A percentile compares a stretch with the other conserved stretches of the same genome.
Conservation (phyloP, 257 asterid species). For the Rehmannia glutinosa region DNA sequence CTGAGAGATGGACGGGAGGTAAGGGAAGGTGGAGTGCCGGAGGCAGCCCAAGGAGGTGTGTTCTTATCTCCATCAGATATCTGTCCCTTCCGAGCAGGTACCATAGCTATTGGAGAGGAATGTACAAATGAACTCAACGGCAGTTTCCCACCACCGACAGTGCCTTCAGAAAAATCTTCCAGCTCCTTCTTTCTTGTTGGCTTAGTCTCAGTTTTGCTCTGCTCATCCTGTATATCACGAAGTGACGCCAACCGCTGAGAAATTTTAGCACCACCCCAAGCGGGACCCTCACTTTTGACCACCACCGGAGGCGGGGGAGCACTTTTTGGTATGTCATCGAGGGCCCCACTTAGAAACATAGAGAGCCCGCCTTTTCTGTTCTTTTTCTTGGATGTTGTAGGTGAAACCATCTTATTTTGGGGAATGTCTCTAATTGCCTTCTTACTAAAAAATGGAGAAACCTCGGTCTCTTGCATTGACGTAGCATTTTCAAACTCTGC, state of each 20-base stretch:
- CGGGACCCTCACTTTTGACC: slow-evolving; percentile 78
- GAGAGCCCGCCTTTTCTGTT: slow-evolving; percentile 92
- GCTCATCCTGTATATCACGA: slow-evolving; percentile 85
- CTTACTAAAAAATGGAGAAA: slow-evolving; percentile 28
- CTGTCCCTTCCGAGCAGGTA: slow-evolving; percentile 36
- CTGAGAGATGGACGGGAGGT: slow-evolving; percentile 89
- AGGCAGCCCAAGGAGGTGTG: slow-evolving; percentile 95
- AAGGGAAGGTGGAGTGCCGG: slow-evolving; percentile 78
- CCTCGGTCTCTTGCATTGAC: slow-evolving; percentile 21
- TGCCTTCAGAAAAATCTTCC: slow-evolving; percentile 43
- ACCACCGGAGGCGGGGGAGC: slow-evolving; percentile 43
- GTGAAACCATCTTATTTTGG: slow-evolving; percentile 25
- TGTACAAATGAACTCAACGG: slow-evolving; percentile 51
- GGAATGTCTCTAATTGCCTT: slow-evolving; percentile 30
- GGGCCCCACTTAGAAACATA: slow-evolving; percentile 92
- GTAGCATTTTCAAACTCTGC: slow-evolving; percentile 27
- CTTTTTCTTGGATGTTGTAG: slow-evolving; percentile 68
- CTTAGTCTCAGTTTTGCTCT: slow-evolving; percentile 57
- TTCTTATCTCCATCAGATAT: slow-evolving; percentile 60
- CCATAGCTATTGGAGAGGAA: slow-evolving; percentile 65
- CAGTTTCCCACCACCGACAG: slow-evolving; percentile 34
- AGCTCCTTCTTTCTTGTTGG: slow-evolving; percentile 34
- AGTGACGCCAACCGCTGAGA: slow-evolving; percentile 58
- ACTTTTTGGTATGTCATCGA: slow-evolving; percentile 64
- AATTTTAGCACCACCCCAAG: slow-evolving; percentile 92